These are phyloP conservation scores for Leavenworthia alabamica DNA, from an alignment of 345 rosid species.

Conservation along the genomic window DNA sequence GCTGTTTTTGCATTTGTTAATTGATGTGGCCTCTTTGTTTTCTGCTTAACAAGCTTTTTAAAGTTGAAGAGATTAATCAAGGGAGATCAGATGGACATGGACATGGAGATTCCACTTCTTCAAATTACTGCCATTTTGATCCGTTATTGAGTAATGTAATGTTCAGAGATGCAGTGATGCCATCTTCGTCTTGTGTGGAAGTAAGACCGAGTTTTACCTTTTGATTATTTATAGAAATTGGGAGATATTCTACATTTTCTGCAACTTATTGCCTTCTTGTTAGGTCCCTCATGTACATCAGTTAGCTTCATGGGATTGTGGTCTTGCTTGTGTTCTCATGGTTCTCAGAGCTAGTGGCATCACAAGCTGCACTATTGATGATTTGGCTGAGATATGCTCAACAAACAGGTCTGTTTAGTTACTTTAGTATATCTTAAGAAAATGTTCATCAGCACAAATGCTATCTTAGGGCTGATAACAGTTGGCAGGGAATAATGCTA, in stretches of 20 bases:
- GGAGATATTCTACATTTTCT: not conserved
- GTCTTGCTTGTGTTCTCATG: conserved; percentile 90
- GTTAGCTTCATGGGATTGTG: conserved; percentile 88
- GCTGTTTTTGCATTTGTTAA: conserved; percentile 9
- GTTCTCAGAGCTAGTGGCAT: conserved; percentile 69
- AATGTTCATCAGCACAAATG: not conserved
- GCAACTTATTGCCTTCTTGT: not conserved
- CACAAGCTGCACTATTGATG: conserved; percentile 43
- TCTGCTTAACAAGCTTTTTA: conserved; percentile 52
- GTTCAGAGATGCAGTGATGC: conserved; percentile 27
- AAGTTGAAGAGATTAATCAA: conserved; percentile 37
- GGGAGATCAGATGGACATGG: conserved; percentile 27
- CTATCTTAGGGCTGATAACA: not conserved
- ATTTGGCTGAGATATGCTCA: conserved; percentile 59
- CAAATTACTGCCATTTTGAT: conserved; percentile 26
- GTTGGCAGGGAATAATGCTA: not conserved
- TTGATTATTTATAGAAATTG: not conserved
- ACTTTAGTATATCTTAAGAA: not conserved
- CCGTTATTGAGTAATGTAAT: conserved; percentile 27
- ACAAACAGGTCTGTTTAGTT: conserved; percentile 67
- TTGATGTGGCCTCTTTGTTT: conserved; percentile 66
- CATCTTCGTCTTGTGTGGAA: conserved; percentile 39
- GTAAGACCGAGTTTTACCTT: conserved; percentile 34
- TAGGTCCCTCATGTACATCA: conserved; percentile 85
- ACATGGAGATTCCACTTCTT: conserved; percentile 11